Evolutionary conservation across 306 rosid genomes (phyloP), one percentile per base, ranked within the genome.

Genomic region (Herpetospermum pedunculosum): DNA sequence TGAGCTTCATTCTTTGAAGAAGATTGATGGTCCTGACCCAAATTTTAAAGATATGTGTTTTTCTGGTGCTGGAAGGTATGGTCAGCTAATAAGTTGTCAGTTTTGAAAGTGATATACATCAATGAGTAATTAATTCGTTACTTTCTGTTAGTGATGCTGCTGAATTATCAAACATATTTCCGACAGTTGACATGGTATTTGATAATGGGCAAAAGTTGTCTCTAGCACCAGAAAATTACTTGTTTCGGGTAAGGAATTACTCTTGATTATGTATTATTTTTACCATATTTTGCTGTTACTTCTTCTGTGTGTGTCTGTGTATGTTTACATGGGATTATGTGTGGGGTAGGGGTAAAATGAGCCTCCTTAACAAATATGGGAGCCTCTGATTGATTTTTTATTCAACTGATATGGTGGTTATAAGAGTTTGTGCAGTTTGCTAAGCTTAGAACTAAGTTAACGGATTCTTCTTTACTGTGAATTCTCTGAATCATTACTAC

Each of bases 221-320:
- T 46, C 84, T 95, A 47, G 81, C 99, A 60, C 99, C 99, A 52
- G 99, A 95, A 84, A 95, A 95, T 83, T 91, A 95, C 85, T 81
- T 95, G 79, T 95, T 95, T 65, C 86, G 80, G 83, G 99, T 95
- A 81, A 83, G 92, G 86, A 73, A 46, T 71, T 12, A 50, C 76
- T 35, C 14, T 59, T 50, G 26, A 41, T 30, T 28, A n/a, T 47
- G 21, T n/a, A 16, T 14, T 40, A 70, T 21, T 70, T 19, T 54
- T 41, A 32, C 25, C 57, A 50, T 14, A 28, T 5, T 30, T 59
- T 29, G 4, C 21, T 58, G 15, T 35, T 62, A 18, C 55, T n/a
- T 25, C 18, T 44, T 44, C 13, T 44, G 48, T 55, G 25, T 19
- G 63, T 12, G 14, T 54, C 62, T 14, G 18, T 54, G 18, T 55